Base-by-base conservation (phyloP, 2,329 filamentous ascomycete genomes). In the Chaetomiaceae sp. region DNA sequence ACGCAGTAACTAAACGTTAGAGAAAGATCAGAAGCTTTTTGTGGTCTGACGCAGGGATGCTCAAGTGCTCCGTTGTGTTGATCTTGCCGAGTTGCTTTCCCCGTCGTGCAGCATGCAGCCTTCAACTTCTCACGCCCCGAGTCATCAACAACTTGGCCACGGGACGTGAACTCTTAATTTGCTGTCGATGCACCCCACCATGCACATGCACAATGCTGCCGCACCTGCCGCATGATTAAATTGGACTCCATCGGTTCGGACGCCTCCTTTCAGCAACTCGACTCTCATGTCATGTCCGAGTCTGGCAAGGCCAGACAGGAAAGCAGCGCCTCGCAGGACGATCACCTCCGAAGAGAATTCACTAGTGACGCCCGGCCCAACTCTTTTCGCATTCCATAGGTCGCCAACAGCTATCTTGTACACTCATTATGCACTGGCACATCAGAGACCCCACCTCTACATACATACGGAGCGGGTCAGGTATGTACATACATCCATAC, bases 191-290 rank as follows among this genome's bases (percentile, higher is more conserved):
- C 44, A 47, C 57, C 55, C 49, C 53, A 51, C 56, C 37, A 30
- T 42, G 37, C 48, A 51, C 53, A 51, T 42, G 43, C 51, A 46
- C 29, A n/a, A 33, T 51, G 54, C 47, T 49, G 51, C 56, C 54
- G 58, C 52, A 58, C 54, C 51, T 55, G 47, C 49, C 54, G 56
- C 58, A 57, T 55, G 45, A 57, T 54, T 53, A 54, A 55, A 57
- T 51, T 56, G 42, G 42, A 34, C 18, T 45, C 23, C 14, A 41
- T 50, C 21, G 42, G 23, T 16, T 33, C 30, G 21, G 16, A 18
- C 30, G 30, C 38, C 37, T 30, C 43, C 21, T 40, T 43, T 48
- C 20, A 42, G 40, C 40, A 29, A 30, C 16, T 29, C n/a, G 18
- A 10, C 16, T 7, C n/a, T n/a, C n/a, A n/a, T n/a, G n/a, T n/a